Conservation (phyloP, 352 stramenopile species). For the Globisporangium canariense region DNA sequence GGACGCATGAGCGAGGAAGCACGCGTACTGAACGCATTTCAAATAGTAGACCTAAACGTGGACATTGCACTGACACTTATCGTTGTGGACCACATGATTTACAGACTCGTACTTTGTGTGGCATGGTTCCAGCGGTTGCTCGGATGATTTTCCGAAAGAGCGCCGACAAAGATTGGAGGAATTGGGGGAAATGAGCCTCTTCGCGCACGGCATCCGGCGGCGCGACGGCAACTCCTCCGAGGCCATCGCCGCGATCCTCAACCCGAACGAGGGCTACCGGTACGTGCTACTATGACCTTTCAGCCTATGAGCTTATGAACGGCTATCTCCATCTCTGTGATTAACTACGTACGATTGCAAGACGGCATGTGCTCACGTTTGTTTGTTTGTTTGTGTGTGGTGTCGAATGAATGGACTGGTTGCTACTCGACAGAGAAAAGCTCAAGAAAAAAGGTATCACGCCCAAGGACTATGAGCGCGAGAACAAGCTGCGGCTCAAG, state of each 20-base stretch:
- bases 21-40: conserved; percentile 1
- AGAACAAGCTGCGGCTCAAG: conserved; percentile 65
- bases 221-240: conserved; percentile 72
- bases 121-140: conserved; percentile 1
- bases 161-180: background rate
- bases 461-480: conserved; percentile 58
- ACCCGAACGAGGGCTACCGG: conserved; percentile 59
- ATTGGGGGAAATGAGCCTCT: conserved; percentile 33
- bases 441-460: conserved; percentile 45
- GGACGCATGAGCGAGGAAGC: background rate
- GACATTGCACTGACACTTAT: too few species aligned
- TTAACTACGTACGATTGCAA: background rate
- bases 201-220: conserved; percentile 37
- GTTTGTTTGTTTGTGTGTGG: background rate
- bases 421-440: conserved; percentile 41
- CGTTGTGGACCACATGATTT: background rate
- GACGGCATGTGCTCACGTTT: too few species aligned
- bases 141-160: background rate
- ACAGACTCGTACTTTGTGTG: background rate
- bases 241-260: conserved; percentile 55
- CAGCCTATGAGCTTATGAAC: background rate
- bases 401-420: too few species aligned
- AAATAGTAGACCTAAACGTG: background rate
- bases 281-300: conserved; percentile 8
- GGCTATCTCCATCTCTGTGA: conserved; percentile 2